Conservation (phyloP, 176 grass and related monocot species). For the maize (Zea mays) region Zm-B73-REFERENCE-NAM-5.0 NC_050101.1:117952001-117952500, state of each 20-base stretch:
- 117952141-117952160: constrained; percentile 28
- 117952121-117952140: not conserved
- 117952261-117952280: not conserved
- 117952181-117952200: not conserved
- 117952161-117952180: constrained; percentile 10
- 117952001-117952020: not conserved
- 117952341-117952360: not conserved
- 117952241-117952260: constrained; percentile 6
- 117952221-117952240: not conserved
- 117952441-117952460: not conserved
- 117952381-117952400: not conserved
- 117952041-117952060: constrained; percentile 1
- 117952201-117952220: constrained; percentile 1
- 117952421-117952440: not conserved
- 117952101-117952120: constrained; percentile 2
- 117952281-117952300: not conserved
- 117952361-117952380: not conserved
- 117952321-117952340: not conserved
- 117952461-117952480: not conserved
- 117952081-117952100: not conserved
- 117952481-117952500: constrained; percentile 23
- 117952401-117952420: not conserved
- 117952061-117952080: not conserved
- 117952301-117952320: not conserved
- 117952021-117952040: constrained; percentile 5